Conservation (phyloP, 2,329 filamentous ascomycete genomes). For the Nothopassalora personata region DNA sequence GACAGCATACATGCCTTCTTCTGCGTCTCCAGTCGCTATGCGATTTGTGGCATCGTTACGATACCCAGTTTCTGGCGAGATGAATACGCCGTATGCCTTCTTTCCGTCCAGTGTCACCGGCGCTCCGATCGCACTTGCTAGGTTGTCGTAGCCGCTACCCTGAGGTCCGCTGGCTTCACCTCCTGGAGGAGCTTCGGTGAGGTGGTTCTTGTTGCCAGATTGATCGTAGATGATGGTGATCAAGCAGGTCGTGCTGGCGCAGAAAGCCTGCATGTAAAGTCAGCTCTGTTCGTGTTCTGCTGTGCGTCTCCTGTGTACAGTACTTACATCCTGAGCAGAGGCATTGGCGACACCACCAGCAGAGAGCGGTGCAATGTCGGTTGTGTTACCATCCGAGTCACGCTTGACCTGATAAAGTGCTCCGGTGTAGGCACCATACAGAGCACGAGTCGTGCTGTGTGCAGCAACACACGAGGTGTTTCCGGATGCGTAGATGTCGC, state of each 20-base stretch:
- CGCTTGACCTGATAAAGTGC: constrained; percentile 57
- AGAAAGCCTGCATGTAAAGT: constrained; percentile 43
- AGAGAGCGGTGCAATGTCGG: constrained; percentile 47
- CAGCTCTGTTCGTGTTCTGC: constrained; percentile 28
- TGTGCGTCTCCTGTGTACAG: background rate
- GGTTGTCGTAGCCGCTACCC: constrained; percentile 53
- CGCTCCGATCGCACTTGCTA: constrained; percentile 55
- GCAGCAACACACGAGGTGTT: constrained; percentile 60
- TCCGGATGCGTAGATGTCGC: constrained; percentile 56
- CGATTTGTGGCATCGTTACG: constrained; percentile 53
- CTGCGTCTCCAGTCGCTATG: constrained; percentile 49
- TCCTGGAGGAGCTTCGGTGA: constrained; percentile 53
- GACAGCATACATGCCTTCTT: constrained; percentile 58
- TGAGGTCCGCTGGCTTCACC: constrained; percentile 55
- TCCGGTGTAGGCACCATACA: constrained; percentile 52
- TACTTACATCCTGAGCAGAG: constrained; percentile 42
- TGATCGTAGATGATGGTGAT: constrained; percentile 62
- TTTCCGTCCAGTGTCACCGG: constrained; percentile 54
- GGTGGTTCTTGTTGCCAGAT: constrained; percentile 56
- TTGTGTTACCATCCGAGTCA: constrained; percentile 47
- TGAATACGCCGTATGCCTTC: constrained; percentile 60
- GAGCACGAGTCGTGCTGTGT: constrained; percentile 59
- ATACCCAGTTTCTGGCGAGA: constrained; percentile 59
- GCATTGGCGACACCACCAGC: constrained; percentile 60
- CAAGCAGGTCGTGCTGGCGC: constrained; percentile 55